Evolutionary conservation across 495 filamentous ascomycete species (phyloP), one percentile per base, ranked within the genome.

Genomic region (Aspergillus campestris): DNA sequence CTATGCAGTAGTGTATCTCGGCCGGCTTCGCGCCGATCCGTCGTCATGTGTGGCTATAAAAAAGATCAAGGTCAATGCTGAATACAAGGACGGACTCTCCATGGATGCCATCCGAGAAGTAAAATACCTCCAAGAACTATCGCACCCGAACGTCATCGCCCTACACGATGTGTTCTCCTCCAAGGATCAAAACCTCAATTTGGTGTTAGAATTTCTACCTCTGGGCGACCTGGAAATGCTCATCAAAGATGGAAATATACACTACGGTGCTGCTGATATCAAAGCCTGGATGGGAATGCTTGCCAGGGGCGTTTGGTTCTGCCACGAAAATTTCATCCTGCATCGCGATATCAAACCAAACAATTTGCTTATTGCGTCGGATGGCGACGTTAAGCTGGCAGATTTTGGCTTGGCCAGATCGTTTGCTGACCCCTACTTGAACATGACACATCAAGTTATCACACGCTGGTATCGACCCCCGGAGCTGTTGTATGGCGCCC

Each of bases 221-320:
- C 71, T 80, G 2, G 92, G 92, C 38, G 90, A 97, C 67, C 75
- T 99, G 12, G 90, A 97, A 61, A 83, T 85, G 78, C 78, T 99
- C 34, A 95, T 96, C 59, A 84, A 83, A 55, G 87, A 96, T 60
- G 77, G 71, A 13, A 77, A 87, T 37, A 82, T 95, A 34, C 74
- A 79, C 32, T 89, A 88, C 53, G 78, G 80, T 30, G 69, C 78
- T 15, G 86, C 86, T 8, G 91, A 99, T 61, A 84, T 99, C 57
- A 99, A 99, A 59, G 85, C 90, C 18, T 99, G 94, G 94, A 94
- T 95, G 83, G 87, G 84, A 31, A 96, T 96, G 94, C 79, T 96
- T 9, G 72, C 75, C n/a, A 78, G 91, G 40, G 94, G 87, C 8
- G 82, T 96, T 13, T 94, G 86, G 84, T 97, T 91, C 70, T 97